phyloP scores from a whole-genome alignment of 148 eudicot species.

The Cornus kousa region DNA sequence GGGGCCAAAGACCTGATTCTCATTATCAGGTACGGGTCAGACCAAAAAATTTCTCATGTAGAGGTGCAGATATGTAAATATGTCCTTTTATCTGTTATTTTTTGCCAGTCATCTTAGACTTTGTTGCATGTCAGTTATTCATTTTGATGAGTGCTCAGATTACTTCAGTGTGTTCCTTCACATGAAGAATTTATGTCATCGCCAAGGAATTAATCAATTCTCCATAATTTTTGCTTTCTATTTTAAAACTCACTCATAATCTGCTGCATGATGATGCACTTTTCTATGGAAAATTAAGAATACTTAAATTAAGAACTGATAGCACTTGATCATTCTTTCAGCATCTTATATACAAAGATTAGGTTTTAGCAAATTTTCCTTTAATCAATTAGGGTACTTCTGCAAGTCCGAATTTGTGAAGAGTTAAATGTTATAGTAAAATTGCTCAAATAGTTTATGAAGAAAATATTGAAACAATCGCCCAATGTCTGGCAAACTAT shows the following conservation, averaged over 20 bases:
- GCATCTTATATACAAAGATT: too few relatives aligned
- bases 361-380: too few relatives aligned
- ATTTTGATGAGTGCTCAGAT: neutral
- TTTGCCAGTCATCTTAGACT: neutral
- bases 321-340: too few relatives aligned
- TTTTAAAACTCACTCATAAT: neutral
- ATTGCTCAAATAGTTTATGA: too few relatives aligned
- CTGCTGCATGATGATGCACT: neutral
- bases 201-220: neutral
- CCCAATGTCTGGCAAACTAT: too few relatives aligned
- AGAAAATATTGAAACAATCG: too few relatives aligned
- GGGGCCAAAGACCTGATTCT: neutral
- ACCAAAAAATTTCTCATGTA: too few relatives aligned
- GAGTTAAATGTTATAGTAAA: too few relatives aligned
- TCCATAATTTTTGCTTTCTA: neutral
- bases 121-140: neutral
- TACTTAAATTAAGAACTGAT: too few relatives aligned
- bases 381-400: too few relatives aligned
- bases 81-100: neutral
- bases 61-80: constrained; percentile 14
- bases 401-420: too few relatives aligned
- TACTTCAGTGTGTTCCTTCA: neutral
- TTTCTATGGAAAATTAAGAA: too few relatives aligned
- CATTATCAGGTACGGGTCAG: neutral
- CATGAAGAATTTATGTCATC: neutral